Percentiles rank a stretch among this genome's conserved stretches.
Conservation (phyloP, 371 early-diverging fungal genomes). For the Funneliformis caledonium region DNA sequence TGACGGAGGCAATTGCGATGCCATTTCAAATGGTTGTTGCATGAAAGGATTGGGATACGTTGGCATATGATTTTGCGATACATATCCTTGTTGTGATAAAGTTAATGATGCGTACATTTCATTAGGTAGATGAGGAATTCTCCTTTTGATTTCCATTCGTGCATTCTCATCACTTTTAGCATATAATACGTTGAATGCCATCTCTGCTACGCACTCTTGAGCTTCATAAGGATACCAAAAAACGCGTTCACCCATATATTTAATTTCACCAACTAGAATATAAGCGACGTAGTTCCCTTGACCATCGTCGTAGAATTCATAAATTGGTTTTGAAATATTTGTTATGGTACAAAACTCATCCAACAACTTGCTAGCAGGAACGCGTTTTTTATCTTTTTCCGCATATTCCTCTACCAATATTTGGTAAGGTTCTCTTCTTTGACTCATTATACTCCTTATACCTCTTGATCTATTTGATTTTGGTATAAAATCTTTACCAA, state of each 20-base stretch:
- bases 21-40: not conserved
- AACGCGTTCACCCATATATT: not conserved
- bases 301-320: not conserved
- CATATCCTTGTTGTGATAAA: not conserved
- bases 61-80: not conserved
- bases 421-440: not conserved
- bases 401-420: not conserved
- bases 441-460: not conserved
- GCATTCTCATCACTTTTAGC: not conserved
- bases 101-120: not conserved
- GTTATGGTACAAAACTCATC: not conserved
- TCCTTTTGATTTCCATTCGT: not conserved
- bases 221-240: not conserved
- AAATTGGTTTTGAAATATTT: not conserved
- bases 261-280: not conserved
- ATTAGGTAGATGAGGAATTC: not conserved
- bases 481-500: not conserved
- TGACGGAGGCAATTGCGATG: not conserved
- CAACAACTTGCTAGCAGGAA: not conserved
- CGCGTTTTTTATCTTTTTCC: not conserved
- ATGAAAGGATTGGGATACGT: not conserved
- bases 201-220: not conserved
- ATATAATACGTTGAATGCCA: not conserved
- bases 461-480: not conserved
- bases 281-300: not conserved